Evolutionary conservation across 2,329 filamentous ascomycete genomes (phyloP).

Genomic region (Grosmannia huntii): DNA sequence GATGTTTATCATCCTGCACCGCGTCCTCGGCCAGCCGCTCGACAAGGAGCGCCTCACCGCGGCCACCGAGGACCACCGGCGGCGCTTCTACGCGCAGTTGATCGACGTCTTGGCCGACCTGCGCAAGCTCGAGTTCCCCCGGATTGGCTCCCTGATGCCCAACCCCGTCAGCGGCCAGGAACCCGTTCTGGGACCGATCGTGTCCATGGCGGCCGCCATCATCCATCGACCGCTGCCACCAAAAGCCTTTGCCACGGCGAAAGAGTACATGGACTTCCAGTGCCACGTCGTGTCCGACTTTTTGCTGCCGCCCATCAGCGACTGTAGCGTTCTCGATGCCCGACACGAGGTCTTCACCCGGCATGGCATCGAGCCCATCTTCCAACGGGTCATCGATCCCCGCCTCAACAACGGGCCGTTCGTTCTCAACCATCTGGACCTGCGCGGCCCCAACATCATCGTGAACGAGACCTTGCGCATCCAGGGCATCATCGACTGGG

Average conservation of each 20-base stretch:
- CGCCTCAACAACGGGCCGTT: background rate
- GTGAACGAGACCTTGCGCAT: background rate
- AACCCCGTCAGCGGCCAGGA: background rate
- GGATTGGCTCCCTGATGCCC: background rate
- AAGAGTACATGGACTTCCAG: background rate
- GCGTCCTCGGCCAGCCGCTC: background rate
- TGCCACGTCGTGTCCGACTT: background rate
- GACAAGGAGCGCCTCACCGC: background rate
- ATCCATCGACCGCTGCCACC: background rate
- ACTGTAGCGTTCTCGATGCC: background rate
- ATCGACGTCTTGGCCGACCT: background rate
- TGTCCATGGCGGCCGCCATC: background rate
- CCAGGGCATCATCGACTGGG: background rate
- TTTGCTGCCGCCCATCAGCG: background rate
- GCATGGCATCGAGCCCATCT: background rate
- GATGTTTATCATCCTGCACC: background rate
- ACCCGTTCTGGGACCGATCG: background rate
- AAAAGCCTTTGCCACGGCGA: background rate
- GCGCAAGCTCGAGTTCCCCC: background rate
- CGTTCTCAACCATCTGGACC: background rate
- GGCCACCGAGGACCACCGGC: background rate
- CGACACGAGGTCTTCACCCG: background rate
- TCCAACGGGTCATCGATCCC: background rate
- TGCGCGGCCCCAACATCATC: background rate
- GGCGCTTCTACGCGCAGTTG: background rate